Evolutionary conservation across 2,329 filamentous ascomycete genomes (phyloP), one percentile per base, ranked within the genome.

Genomic region (Ampelomyces quisqualis): DNA sequence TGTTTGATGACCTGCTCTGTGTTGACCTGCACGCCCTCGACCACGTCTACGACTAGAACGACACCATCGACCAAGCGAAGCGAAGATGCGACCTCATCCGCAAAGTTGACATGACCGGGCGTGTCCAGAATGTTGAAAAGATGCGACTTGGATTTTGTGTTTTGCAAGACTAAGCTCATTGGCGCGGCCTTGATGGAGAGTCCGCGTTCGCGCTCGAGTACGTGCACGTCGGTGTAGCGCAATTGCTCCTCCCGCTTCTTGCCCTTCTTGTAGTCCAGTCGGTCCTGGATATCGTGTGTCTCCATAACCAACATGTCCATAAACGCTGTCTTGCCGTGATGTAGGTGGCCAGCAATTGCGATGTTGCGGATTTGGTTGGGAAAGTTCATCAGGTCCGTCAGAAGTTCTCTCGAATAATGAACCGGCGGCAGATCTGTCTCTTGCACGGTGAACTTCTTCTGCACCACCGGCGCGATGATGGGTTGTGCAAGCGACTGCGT

Each of bases 11-110:
- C 90, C 67, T 96, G 88, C 71, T 98, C 91, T 0, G 93, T 95
- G 68, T 95, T 95, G 58, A 93, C 80, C 72, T 97, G 93, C n/a
- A 98, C 90, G n/a, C 93, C 93, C 69, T 98, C 93, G 1, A 98
- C 88, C 15, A 96, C 89, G 66, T 98, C 93, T 11, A 98, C 90
- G 10, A 98, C 85, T 34, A 98, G 73, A 37, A 94, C 91, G 17
- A 97, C 83, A 45, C 93, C 93, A 64, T 98, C 93, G 3, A 87
- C 90, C 36, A 98, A 72, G 28, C 93, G 82, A 58, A 95, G 75
- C 1, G 90, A 86, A 4, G 90, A 84, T 7, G 93, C 93, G 24
- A 98, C 89, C 69, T 98, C 93, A 65, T 98, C 93, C 28, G 94
- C 91, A 67, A 98, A 98, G 69, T 98, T 96, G 63, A 97, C 93